Base-by-base conservation (phyloP, 352 stramenopile genomes). In the Globisporangium splendens region DNA sequence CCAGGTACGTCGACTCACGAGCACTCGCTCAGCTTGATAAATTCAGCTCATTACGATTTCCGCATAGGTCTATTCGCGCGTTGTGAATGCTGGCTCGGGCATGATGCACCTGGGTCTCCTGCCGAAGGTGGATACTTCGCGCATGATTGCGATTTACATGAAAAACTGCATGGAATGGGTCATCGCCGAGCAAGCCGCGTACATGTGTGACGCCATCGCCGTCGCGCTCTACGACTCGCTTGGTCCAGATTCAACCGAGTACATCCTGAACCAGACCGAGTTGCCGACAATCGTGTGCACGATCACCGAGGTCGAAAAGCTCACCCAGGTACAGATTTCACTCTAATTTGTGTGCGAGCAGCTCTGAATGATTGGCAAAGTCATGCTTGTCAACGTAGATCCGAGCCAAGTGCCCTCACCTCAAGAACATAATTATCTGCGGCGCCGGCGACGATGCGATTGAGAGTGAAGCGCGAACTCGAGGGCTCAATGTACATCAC, bases 111-210 rank as follows among this genome's bases (percentile, higher is more conserved):
- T 77, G 8, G 54, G 75, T 3, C 58, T 91, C 21, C 44, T 91
- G 17, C 70, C 75, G 6, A 53, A 43, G 1, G 52, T 75, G 28
- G 70, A 75, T 20, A 69, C 59, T 3, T 59, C 76, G 8, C 71
- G 72, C 33, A 89, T 97, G 61, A 51, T 98, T 17, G 94, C 79
- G 28, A 83, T 99, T 50, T 99, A 98, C 74, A 97, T 97, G 77
- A 97, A 95, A 67, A 99, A 99, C 68, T 96, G 83, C 14, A 85
- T 96, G 43, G 96, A 99, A 62, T 99, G 96, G 93, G 72, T 97
- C 13, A 68, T 99, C 33, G 80, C 75, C 0, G 96, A 99, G 61
- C 93, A 98, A 62, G 77, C 78, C 4, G 77, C 66, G 12, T 88
- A 86, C 58, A 59, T 59, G n/a, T 75, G 70, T 28, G 67, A 60